Evolutionary conservation across 805 yeast genomes (phyloP), one percentile per base, ranked within the genome.

Genomic region (Zygosaccharomyces bailii): DNA sequence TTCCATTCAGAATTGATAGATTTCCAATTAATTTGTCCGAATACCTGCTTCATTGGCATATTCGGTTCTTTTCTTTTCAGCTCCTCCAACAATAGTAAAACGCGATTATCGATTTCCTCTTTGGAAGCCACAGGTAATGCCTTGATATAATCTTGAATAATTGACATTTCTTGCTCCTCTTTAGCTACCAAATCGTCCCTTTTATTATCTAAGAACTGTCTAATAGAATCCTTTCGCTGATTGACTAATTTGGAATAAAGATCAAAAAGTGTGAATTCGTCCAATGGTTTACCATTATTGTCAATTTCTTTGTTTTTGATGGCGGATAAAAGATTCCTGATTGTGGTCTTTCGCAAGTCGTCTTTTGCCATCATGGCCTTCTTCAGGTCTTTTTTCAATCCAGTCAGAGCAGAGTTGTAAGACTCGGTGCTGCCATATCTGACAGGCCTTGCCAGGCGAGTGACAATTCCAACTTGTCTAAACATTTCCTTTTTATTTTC

Each of bases 151-250:
- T 57, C 52, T 20, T 71, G 52, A 33, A 81, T 69, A 25, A 78
- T 57, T 0, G 49, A 60, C 21, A 72, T 54, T 60, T 80, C 84
- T 14, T 61, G 56, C 17, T 59, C 52, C 61, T 81, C 86, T 43
- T 71, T 72, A n/a, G 69, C 74, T 1, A 73, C 81, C 47, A 80
- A 62, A 48, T 81, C 86, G 2, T 54, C 59, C 51, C 86, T 71
- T 7, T 67, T 60, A 41, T 75, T 74, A 13, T 63, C 60, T 9
- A 52, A 39, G 54, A 73, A 81, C 53, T 78, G 78, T 8, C 59
- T 65, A 34, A 72, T 71, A 0, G 83, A 73, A 46, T 76, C 78
- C 20, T 51, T 54, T 49, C 84, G 69, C 52, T 78, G 79, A 17
- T 67, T 63, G 24, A 78, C 64, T 51, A 78, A 60, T 44, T 75